These are phyloP conservation scores for Amoeboaphelidium occidentale DNA, from an alignment of 371 early-diverging fungal species.

Conservation along the genomic window DNA sequence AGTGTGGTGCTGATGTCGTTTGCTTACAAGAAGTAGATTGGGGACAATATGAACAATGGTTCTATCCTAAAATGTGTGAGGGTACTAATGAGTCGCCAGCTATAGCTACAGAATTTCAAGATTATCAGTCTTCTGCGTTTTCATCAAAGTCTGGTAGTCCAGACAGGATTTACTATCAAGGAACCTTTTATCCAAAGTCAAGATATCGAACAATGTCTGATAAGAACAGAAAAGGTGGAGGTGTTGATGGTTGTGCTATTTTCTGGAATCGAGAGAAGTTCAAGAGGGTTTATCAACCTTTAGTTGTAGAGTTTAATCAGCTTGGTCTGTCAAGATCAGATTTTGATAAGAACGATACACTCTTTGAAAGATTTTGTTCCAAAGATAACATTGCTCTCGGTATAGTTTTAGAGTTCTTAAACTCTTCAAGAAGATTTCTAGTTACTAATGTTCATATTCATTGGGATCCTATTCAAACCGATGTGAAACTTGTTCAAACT, in stretches of 20 bases:
- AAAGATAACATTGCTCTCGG: slow-evolving; percentile 92
- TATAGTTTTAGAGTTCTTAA: slow-evolving; percentile 54
- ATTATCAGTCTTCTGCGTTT: neutral
- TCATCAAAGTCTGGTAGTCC: neutral
- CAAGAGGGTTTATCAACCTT: neutral
- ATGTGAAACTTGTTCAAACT: slow-evolving; percentile 94
- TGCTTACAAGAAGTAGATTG: slow-evolving; percentile 90
- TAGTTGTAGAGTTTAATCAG: slow-evolving; percentile 68
- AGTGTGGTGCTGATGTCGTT: slow-evolving; percentile 73
- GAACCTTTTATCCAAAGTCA: slow-evolving; percentile 82
- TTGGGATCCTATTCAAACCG: slow-evolving; percentile 41
- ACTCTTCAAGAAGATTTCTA: slow-evolving; percentile 35
- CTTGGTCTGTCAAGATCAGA: slow-evolving; percentile 63
- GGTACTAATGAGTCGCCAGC: too few species aligned
- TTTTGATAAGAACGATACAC: slow-evolving; percentile 66
- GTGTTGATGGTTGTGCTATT: slow-evolving; percentile 94
- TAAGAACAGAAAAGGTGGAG: slow-evolving; percentile 33
- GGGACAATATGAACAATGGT: slow-evolving; percentile 56
- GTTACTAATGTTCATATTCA: slow-evolving; percentile 56
- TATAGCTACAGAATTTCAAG: neutral
- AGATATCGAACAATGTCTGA: slow-evolving; percentile 79
- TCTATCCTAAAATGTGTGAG: slow-evolving; percentile 40
- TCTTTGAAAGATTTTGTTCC: slow-evolving; percentile 77
- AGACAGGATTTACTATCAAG: slow-evolving; percentile 33
- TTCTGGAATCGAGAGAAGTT: slow-evolving; percentile 29